Conservation (phyloP, 306 rosid species). For the Trichosanthes cucumerina region DNA sequence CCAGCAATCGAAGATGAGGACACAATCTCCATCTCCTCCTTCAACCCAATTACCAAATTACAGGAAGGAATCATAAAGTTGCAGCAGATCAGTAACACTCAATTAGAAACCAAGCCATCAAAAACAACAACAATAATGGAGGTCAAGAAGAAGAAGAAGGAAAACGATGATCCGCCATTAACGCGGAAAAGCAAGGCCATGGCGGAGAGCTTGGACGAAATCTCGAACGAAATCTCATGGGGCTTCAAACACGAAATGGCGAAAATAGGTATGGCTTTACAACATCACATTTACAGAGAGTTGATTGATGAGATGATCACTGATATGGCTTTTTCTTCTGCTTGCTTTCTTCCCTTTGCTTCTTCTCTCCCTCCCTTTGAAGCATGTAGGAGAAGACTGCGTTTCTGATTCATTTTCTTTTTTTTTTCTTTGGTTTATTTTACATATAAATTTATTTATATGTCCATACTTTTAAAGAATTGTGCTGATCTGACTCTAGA, state of each 20-base stretch:
- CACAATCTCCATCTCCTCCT: not conserved
- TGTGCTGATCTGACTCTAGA: not conserved
- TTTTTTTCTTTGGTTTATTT: not conserved
- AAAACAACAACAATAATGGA: too few species aligned
- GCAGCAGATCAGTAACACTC: not conserved
- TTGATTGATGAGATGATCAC: constrained; percentile 54
- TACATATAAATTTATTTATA: not conserved
- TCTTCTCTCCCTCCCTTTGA: constrained; percentile 52
- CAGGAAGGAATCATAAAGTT: not conserved
- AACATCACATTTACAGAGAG: constrained; percentile 62
- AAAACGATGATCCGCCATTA: not conserved
- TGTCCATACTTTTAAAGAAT: not conserved
- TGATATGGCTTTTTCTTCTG: constrained; percentile 24
- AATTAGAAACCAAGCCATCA: not conserved
- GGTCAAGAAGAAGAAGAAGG: not conserved
- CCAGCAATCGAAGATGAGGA: not conserved
- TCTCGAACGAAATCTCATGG: constrained; percentile 61
- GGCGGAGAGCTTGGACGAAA: constrained; percentile 52
- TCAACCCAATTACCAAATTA: not conserved
- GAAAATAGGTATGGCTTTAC: constrained; percentile 73
- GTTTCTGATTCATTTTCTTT: constrained; percentile 30
- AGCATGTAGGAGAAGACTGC: constrained; percentile 73
- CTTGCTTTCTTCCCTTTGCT: constrained; percentile 23
- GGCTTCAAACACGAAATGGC: constrained; percentile 63
- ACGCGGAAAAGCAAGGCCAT: constrained; percentile 31